phyloP scores from a whole-genome alignment of 371 early-diverging fungal genomes.

The Blakeslea trispora region DNA sequence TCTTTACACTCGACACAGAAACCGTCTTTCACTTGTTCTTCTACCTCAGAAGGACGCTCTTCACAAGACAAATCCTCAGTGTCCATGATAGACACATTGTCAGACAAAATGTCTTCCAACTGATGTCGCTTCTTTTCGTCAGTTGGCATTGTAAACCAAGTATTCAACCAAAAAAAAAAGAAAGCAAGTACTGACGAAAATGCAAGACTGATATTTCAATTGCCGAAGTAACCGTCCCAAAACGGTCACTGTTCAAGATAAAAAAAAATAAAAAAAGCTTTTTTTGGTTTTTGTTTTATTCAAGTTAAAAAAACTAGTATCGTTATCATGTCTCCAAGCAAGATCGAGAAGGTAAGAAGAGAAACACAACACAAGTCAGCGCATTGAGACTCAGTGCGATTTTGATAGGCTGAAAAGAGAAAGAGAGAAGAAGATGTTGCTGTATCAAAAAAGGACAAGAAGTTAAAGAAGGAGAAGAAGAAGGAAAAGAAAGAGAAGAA shows the following conservation, averaged over 20 bases:
- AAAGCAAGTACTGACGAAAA: not conserved
- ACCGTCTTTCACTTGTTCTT: slow-evolving; percentile 51
- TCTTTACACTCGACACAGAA: slow-evolving; percentile 93
- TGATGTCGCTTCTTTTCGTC: slow-evolving; percentile 32
- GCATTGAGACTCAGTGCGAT: not conserved
- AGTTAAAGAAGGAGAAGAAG: slow-evolving; percentile 42
- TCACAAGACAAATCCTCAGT: slow-evolving; percentile 42
- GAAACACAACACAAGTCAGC: not conserved
- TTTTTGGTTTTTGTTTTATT: slow-evolving; percentile 3
- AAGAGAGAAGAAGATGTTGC: slow-evolving; percentile 25
- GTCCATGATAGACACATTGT: slow-evolving; percentile 52
- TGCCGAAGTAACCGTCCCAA: too few species aligned
- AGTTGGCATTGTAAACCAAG: not conserved
- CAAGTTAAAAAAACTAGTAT: too few species aligned
- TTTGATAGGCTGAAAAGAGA: slow-evolving; percentile 25
- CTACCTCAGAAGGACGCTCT: slow-evolving; percentile 23
- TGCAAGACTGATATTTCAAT: too few species aligned
- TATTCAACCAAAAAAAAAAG: not conserved
- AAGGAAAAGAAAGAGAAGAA: slow-evolving; percentile 54
- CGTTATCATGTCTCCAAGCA: slow-evolving; percentile 13
- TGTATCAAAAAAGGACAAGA: slow-evolving; percentile 36
- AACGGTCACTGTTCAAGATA: too few species aligned
- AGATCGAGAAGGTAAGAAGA: slow-evolving; percentile 27
- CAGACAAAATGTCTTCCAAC: slow-evolving; percentile 47
- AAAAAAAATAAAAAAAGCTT: not conserved